Conservation (phyloP, 78 protist species). For the Tieghemostelium lacteum region DNA sequence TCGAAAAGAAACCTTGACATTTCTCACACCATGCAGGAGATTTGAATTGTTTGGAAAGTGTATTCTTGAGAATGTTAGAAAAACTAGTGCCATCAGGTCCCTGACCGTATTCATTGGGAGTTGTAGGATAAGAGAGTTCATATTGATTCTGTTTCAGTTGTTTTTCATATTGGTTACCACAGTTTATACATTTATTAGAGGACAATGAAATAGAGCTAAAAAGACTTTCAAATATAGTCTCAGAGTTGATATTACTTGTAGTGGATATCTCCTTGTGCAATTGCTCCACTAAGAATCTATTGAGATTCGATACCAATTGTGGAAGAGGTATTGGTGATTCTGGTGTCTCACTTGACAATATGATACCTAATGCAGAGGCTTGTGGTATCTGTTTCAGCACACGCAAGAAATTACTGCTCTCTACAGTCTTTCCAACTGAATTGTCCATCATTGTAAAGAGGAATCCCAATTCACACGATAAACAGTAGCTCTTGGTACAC, state of each 20-base stretch:
- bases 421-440: conserved; percentile 47
- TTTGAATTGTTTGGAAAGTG: conserved; percentile 50
- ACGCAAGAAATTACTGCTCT: conserved; percentile 80
- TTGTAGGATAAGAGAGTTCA: conserved; percentile 39
- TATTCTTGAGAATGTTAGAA: conserved; percentile 18
- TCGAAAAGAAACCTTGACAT: conserved; percentile 43
- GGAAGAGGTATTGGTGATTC: conserved; percentile 59
- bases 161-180: conserved; percentile 67
- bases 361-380: conserved; percentile 46
- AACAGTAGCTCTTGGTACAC: conserved; percentile 76
- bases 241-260: not conserved
- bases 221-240: conserved; percentile 35
- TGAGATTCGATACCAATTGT: conserved; percentile 60
- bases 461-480: conserved; percentile 86
- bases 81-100: conserved; percentile 32
- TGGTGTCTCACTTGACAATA: conserved; percentile 44
- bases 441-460: conserved; percentile 82
- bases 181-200: conserved; percentile 70
- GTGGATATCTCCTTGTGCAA: conserved; percentile 73
- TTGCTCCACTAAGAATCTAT: conserved; percentile 78
- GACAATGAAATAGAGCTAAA: conserved; percentile 55
- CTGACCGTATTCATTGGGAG: conserved; percentile 4
- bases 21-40: conserved; percentile 82
- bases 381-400: conserved; percentile 79
- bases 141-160: conserved; percentile 28